Base-by-base conservation (phyloP, 768 basidiomycete genomes). In the Termitomyces sp. region DNA sequence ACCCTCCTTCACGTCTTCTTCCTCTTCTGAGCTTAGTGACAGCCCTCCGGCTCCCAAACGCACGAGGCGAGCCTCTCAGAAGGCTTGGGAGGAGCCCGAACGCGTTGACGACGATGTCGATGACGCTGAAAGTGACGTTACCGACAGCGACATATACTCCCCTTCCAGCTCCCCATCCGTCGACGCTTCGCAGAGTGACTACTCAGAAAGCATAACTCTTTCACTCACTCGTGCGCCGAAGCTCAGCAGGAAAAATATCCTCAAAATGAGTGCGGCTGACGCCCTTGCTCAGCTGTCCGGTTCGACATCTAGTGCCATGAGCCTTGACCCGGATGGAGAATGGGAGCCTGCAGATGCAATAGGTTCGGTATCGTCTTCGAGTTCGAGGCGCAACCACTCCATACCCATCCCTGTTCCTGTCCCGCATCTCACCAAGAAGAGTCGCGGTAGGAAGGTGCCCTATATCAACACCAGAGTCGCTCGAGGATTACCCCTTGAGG, bases 361-460 rank as follows among this genome's bases (percentile, higher is more conserved):
- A 13, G 57, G 52, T 22, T 20, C 55, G 46, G 56, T 36, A 18
- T n/a, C 40, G 40, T 39, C 45, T 13, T 57, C 60, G 46, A 63
- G 63, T 18, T 59, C 58, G 50, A 63, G 63, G 55, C 68, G 60
- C 50, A 68, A 64, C 28, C 60, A 58, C 22, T 48, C 64, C 1
- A 67, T 69, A 28, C 55, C 69, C 18, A 46, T 85, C 18, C 88
- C 87, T 46, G 73, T 88, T 11, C 87, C 87, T 35, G 81, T 89
- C 4, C 87, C 87, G 1, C 84, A 88, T 69, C 79, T 89, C 45
- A 89, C 81, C 13, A 89, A 89, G 74, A 88, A 88, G 65, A 85
- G 84, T 48, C 78, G 88, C n/a, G 88, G 88, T 12, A 78, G 88
- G 20, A 75, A 86, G 38, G 88, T 89, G 35, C 88, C 88, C 1